These are phyloP conservation scores for Yamadazyma olivae DNA, from an alignment of 805 yeast species.

Conservation along the genomic window DNA sequence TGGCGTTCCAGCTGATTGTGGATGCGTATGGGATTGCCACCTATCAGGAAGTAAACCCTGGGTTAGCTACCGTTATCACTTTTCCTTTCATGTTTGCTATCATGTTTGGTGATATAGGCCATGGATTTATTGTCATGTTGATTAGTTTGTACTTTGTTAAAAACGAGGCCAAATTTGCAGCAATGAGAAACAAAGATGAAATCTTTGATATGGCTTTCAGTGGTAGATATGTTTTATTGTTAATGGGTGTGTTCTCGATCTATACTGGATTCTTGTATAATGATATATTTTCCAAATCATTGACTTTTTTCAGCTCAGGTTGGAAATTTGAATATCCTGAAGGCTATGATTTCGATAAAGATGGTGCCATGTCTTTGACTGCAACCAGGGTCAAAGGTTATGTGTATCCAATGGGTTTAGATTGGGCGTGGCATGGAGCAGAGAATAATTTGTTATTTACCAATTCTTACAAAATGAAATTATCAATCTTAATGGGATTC, in stretches of 20 bases:
- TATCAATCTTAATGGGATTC: conserved; percentile 73
- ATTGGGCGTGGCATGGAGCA: conserved; percentile 78
- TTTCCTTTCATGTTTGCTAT: conserved; percentile 83
- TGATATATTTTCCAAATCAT: conserved; percentile 66
- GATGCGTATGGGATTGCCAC: conserved; percentile 81
- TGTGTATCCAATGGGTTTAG: conserved; percentile 62
- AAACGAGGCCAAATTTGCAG: conserved; percentile 50
- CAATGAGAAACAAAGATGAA: conserved; percentile 62
- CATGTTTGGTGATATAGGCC: conserved; percentile 83
- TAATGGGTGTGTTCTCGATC: conserved; percentile 73
- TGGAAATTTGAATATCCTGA: conserved; percentile 64
- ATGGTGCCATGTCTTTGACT: conserved; percentile 34
- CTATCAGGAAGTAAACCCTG: conserved; percentile 73
- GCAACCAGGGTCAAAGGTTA: conserved; percentile 45
- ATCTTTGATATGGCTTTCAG: conserved; percentile 74
- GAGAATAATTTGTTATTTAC: conserved; percentile 68
- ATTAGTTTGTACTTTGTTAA: conserved; percentile 54
- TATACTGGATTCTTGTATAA: conserved; percentile 74
- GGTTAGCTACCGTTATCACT: conserved; percentile 69
- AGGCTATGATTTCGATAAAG: conserved; percentile 33
- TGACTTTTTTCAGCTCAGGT: conserved; percentile 66
- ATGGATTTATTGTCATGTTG: conserved; percentile 60
- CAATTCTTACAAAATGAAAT: conserved; percentile 75
- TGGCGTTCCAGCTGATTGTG: conserved; percentile 64
- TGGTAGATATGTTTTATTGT: conserved; percentile 64